Percentiles rank a stretch among this genome's conserved stretches.
Evolutionary conservation across 768 basidiomycete species (phyloP).

Genomic region (Hygrocybe coccinea): DNA sequence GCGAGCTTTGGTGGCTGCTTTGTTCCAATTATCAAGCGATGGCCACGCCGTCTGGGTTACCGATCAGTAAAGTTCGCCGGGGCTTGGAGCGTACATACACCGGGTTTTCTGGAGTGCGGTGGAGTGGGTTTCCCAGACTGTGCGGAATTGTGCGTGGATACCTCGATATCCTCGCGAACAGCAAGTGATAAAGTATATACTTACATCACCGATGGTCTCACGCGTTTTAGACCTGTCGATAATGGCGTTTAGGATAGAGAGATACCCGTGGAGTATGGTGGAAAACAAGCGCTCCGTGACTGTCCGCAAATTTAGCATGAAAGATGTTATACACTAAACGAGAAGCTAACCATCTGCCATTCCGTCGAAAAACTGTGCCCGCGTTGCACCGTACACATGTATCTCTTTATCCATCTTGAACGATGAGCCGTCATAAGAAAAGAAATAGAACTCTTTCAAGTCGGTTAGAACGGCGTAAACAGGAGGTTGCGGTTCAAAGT

Average conservation of each 20-base stretch:
- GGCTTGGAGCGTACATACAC: neutral
- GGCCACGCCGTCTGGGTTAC: neutral
- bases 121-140: neutral
- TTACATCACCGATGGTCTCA: neutral
- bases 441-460: neutral
- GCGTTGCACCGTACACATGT: neutral
- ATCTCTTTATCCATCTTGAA: neutral
- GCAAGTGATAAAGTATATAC: neutral
- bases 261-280: neutral
- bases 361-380: neutral
- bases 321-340: neutral
- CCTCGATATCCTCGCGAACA: neutral
- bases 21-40: neutral
- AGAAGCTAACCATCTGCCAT: slow-evolving; percentile 1
- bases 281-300: neutral
- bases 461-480: slow-evolving; percentile 2
- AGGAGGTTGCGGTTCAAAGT: slow-evolving; percentile 1
- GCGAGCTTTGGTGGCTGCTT: neutral
- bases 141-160: neutral
- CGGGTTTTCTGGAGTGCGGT: neutral
- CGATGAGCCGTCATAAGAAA: neutral
- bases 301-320: neutral
- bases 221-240: neutral
- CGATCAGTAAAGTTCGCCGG: neutral
- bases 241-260: neutral